These are phyloP conservation scores for Platanthera guangdongensis DNA, from an alignment of 106 monocot genomes.

Conservation along the genomic window DNA sequence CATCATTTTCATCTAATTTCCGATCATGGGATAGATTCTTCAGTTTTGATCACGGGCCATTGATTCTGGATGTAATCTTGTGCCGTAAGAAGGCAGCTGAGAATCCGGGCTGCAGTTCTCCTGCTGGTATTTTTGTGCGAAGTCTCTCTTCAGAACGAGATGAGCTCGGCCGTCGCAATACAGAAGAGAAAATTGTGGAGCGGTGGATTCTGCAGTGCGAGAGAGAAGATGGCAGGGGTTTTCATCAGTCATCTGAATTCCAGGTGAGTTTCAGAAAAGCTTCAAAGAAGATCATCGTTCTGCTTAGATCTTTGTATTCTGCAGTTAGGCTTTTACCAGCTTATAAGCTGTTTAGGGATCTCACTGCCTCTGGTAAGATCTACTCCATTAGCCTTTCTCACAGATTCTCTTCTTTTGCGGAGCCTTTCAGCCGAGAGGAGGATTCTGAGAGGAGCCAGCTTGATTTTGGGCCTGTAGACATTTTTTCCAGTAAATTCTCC, in stretches of 20 bases:
- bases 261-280: constrained; percentile 27
- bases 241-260: constrained; percentile 28
- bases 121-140: neutral
- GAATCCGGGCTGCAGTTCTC: neutral
- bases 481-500: constrained; percentile 48
- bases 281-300: constrained; percentile 38
- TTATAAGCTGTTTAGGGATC: constrained; percentile 66
- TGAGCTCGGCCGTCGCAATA: constrained; percentile 6
- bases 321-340: constrained; percentile 66
- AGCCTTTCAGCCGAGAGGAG: constrained; percentile 63
- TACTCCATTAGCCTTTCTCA: constrained; percentile 49
- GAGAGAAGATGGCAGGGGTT: constrained; percentile 2
- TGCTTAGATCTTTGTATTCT: constrained; percentile 68
- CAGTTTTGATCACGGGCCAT: constrained; percentile 50
- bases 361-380: constrained; percentile 42
- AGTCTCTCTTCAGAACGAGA: constrained; percentile 4
- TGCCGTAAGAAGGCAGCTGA: neutral
- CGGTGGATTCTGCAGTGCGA: constrained; percentile 62
- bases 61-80: constrained; percentile 50
- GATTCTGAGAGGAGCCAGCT: constrained; percentile 62
- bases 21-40: constrained; percentile 48
- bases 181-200: constrained; percentile 40
- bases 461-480: constrained; percentile 55
- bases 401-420: constrained; percentile 58
- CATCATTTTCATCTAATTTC: constrained; percentile 26